Evolutionary conservation across 257 asterid genomes (phyloP), one percentile per base, ranked within the genome.

Genomic region (Schizonepeta tenuifolia): DNA sequence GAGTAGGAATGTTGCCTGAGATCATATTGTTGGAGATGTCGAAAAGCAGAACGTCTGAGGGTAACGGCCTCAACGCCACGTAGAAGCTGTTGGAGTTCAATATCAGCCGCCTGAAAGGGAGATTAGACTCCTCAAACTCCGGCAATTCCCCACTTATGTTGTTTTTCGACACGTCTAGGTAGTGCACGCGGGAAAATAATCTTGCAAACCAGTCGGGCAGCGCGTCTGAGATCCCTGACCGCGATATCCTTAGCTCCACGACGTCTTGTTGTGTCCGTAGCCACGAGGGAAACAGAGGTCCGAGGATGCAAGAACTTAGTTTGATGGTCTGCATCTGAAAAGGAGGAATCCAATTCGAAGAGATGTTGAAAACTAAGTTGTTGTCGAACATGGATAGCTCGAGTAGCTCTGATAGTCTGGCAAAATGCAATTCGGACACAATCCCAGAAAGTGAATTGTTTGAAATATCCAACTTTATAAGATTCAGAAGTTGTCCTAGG

Each of bases 261-360:
- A 73, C 69, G 0, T 21, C 43, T 33, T 6, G 1, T 40, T 75
- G 79, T 15, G 79, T 75, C 49, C 56, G 54, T 21, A 75, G 74
- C 79, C 79, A 75, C 7, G 69, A 35, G 15, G 79, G 79, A 47
- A 67, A 75, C 62, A 10, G 51, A 47, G 79, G 79, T 1, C 79
- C 79, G 2, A 75, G 20, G 0, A 4, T 57, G 74, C 79, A 75
- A 12, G 74, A 67, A 67, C 33, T n/a, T 47, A 75, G 69, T 44
- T 58, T 67, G 5, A 75, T 38, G 3, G 69, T 31, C 47, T 67
- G 63, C 40, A 75, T 67, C 31, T 74, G 72, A 46, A 74, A 74
- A 41, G 79, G 74, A 58, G 79, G 79, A 22, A 57, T 22, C 79
- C 79, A 75, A 5, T 58, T 1, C 0, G 44, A 7, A 64, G 47